These are phyloP conservation scores for Brettanomyces bruxellensis DNA, from an alignment of 805 yeast species.

Conservation along the genomic window DNA sequence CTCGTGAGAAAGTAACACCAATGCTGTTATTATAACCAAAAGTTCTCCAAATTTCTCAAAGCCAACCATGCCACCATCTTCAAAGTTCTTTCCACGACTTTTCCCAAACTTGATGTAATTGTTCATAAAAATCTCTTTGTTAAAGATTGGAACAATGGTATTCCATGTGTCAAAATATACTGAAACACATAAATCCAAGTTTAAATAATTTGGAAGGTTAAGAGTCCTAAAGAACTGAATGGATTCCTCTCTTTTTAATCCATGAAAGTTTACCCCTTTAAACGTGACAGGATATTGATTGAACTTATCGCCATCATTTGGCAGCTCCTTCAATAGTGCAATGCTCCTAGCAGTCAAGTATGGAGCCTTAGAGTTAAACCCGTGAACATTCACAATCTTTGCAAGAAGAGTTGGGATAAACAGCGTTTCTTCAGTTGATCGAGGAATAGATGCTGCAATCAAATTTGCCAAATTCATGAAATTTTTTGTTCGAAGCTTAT, in stretches of 20 bases:
- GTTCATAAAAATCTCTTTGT: conserved; percentile 56
- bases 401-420: conserved; percentile 67
- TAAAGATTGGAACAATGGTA: conserved; percentile 56
- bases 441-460: conserved; percentile 66
- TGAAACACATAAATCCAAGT: conserved; percentile 59
- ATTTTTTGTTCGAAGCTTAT: conserved; percentile 33
- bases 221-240: conserved; percentile 33
- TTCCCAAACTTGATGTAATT: conserved; percentile 43
- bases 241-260: conserved; percentile 33
- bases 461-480: conserved; percentile 41
- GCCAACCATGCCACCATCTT: conserved; percentile 31
- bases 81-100: conserved; percentile 35
- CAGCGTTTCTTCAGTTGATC: conserved; percentile 71
- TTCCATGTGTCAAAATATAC: conserved; percentile 77
- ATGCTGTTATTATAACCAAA: conserved; percentile 38
- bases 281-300: conserved; percentile 24
- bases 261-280: conserved; percentile 29
- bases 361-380: conserved; percentile 65
- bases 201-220: conserved; percentile 42
- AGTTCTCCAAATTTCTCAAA: conserved; percentile 51
- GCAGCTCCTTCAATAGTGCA: conserved; percentile 54
- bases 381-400: conserved; percentile 59
- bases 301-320: conserved; percentile 24
- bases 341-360: conserved; percentile 60
- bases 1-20: conserved; percentile 37